These are phyloP conservation scores for Hypholoma sublateritium DNA, from an alignment of 768 basidiomycete genomes.

Conservation along the genomic window DNA sequence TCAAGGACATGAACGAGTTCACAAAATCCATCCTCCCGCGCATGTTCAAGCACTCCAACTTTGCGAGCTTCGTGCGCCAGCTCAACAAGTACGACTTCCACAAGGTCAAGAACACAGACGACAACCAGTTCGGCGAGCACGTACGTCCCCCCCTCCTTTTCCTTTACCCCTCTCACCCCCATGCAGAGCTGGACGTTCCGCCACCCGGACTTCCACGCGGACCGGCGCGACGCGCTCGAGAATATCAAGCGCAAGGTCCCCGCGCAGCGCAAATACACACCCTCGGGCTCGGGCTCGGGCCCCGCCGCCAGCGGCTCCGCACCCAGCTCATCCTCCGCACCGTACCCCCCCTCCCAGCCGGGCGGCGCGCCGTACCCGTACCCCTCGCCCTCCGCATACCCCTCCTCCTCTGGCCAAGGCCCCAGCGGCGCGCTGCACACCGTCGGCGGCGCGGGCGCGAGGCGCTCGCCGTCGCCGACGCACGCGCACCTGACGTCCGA, in stretches of 20 bases:
- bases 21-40: constrained; percentile 87
- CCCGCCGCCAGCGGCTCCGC: constrained; percentile 15
- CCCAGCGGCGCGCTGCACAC: not conserved
- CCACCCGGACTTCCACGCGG: constrained; percentile 60
- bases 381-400: not conserved
- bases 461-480: constrained; percentile 6
- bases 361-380: not conserved
- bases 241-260: constrained; percentile 63
- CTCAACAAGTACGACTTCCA: constrained; percentile 97
- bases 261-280: constrained; percentile 36
- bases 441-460: not conserved
- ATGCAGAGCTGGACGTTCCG: constrained; percentile 55
- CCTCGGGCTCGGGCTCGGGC: constrained; percentile 1
- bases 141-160: constrained; percentile 29
- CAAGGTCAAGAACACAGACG: constrained; percentile 91
- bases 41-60: constrained; percentile 95
- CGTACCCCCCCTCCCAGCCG: constrained; percentile 17
- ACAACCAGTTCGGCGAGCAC: constrained; percentile 68
- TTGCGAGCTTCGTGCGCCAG: constrained; percentile 89
- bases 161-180: not conserved
- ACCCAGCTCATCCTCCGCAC: constrained; percentile 19
- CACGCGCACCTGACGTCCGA: constrained; percentile 21
- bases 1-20: constrained; percentile 98
- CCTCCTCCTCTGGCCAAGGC: not conserved
- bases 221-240: constrained; percentile 52